Evolutionary conservation across 345 rosid species (phyloP).

Genomic region (Sonneratia caseolaris): DNA sequence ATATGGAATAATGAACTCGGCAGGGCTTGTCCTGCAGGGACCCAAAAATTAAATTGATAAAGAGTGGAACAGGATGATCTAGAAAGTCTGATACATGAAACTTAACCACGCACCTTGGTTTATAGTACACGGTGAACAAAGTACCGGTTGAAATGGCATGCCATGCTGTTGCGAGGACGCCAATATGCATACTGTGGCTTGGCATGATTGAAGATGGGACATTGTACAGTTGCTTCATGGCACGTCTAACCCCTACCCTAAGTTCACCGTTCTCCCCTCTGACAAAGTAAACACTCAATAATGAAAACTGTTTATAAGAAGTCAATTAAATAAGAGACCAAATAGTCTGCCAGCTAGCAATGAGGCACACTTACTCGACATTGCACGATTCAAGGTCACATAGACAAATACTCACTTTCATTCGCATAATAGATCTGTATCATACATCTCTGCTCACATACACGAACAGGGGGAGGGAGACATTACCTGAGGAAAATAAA

Average conservation of each 20-base stretch:
- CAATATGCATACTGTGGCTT: constrained; percentile 60
- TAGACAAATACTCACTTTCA: neutral
- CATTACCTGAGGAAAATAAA: constrained; percentile 51
- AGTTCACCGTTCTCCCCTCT: constrained; percentile 55
- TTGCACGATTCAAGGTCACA: no score
- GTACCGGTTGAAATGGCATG: constrained; percentile 45
- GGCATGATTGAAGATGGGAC: constrained; percentile 56
- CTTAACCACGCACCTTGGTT: constrained; percentile 32
- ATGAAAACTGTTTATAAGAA: neutral
- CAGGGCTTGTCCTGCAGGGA: constrained; percentile 35
- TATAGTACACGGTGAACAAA: constrained; percentile 46
- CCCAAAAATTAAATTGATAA: neutral
- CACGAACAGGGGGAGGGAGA: neutral
- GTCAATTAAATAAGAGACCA: neutral
- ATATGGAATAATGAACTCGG: constrained; percentile 39
- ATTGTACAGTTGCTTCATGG: constrained; percentile 37
- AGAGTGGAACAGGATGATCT: neutral
- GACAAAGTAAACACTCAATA: neutral
- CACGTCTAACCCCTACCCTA: constrained; percentile 54
- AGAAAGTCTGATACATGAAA: neutral
- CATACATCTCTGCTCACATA: neutral
- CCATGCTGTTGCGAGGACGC: constrained; percentile 63
- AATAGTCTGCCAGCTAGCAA: neutral
- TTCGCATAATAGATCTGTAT: neutral
- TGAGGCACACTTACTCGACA: neutral